A percentile compares a stretch with the other conserved stretches of the same genome.
phyloP scores from a whole-genome alignment of 306 rosid genomes.

The Cotoneaster glaucophyllus region DNA sequence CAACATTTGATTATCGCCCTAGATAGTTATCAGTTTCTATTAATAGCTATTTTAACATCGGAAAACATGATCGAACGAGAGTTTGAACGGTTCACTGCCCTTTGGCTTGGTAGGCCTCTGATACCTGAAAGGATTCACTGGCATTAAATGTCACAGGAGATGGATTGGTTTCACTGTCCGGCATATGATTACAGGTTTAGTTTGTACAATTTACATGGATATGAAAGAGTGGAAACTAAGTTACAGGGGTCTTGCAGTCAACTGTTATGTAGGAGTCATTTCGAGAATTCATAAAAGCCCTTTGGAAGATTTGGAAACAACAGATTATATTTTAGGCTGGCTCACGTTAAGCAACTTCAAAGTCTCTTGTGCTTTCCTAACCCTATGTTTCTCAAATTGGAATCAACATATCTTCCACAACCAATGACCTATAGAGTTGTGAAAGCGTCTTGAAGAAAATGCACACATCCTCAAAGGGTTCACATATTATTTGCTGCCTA shows the following conservation, averaged over 20 bases:
- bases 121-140: not conserved
- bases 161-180: not conserved
- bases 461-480: not conserved
- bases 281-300: not conserved
- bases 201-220: not conserved
- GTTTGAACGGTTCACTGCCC: constrained; percentile 5
- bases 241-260: not conserved
- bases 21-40: not conserved
- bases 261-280: not conserved
- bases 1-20: not conserved
- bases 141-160: not conserved
- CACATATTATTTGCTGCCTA: not conserved
- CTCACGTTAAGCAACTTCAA: not conserved
- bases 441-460: not conserved
- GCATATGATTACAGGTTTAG: not conserved
- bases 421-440: not conserved
- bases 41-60: not conserved
- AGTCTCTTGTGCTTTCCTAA: not conserved
- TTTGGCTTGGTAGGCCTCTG: not conserved
- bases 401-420: not conserved
- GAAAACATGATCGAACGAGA: not conserved
- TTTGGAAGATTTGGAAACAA: not conserved
- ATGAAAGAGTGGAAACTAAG: not conserved
- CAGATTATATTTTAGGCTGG: not conserved
- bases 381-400: not conserved